A percentile compares a stretch with the other conserved stretches of the same genome.
phyloP scores from a whole-genome alignment of 2,329 filamentous ascomycete genomes.

The Tricladium varicosporioides region DNA sequence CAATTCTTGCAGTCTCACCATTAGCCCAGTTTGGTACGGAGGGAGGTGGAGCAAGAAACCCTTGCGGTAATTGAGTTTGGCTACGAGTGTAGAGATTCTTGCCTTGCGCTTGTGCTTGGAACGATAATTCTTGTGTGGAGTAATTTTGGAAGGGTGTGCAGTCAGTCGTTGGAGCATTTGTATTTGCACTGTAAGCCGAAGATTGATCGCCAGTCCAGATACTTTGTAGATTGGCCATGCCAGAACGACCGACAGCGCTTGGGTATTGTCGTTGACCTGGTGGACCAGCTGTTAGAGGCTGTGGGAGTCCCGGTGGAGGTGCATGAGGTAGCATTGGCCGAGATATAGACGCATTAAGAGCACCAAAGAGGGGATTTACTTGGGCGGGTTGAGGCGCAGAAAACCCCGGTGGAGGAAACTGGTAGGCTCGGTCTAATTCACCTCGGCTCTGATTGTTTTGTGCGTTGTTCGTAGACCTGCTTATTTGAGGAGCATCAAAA shows the following conservation, averaged over 20 bases:
- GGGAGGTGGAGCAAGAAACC: not conserved
- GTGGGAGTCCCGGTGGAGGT: slow-evolving; percentile 28
- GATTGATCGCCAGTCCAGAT: too few species aligned
- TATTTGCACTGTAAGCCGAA: not conserved
- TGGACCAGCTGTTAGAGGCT: slow-evolving; percentile 36
- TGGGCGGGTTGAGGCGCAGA: slow-evolving; percentile 7
- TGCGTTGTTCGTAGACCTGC: not conserved
- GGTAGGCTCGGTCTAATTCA: slow-evolving; percentile 10
- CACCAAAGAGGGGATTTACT: slow-evolving; percentile 23
- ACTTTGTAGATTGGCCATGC: not conserved
- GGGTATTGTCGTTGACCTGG: slow-evolving; percentile 31
- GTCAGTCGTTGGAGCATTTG: too few species aligned
- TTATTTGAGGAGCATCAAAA: not conserved
- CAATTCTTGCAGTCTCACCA: slow-evolving; percentile 11
- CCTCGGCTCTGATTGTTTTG: not conserved
- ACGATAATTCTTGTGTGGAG: too few species aligned
- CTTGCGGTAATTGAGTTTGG: not conserved
- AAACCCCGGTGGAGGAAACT: slow-evolving; percentile 27
- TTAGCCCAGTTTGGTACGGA: not conserved
- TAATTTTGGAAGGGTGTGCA: too few species aligned
- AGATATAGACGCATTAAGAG: slow-evolving; percentile 1
- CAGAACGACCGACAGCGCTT: slow-evolving; percentile 8
- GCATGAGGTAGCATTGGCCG: slow-evolving; percentile 1
- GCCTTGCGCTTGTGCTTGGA: too few species aligned
- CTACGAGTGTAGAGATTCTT: slow-evolving; percentile 6